Conservation (phyloP, 2,329 filamentous ascomycete species). For the Atkinsonella hypoxylon region DNA sequence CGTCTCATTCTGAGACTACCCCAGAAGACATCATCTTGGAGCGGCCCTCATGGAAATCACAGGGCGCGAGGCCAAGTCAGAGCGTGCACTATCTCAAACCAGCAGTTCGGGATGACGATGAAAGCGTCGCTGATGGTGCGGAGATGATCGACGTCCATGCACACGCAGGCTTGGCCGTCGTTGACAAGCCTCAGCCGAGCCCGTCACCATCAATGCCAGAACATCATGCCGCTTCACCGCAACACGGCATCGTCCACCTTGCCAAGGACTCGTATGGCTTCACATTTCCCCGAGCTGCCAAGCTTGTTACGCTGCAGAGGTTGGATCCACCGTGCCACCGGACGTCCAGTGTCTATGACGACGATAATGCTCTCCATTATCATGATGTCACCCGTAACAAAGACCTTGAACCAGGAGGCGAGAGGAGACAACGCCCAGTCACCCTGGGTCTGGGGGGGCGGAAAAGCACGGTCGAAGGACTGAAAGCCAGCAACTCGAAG, state of each 20-base stretch:
- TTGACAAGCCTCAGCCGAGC: not conserved
- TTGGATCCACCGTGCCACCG: not conserved
- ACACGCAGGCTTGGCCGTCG: not conserved
- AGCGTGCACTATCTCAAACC: not conserved
- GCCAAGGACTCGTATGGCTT: not conserved
- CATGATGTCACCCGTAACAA: not conserved
- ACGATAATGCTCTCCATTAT: not conserved
- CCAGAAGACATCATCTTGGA: conserved; percentile 4
- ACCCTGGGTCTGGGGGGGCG: conserved; percentile 6
- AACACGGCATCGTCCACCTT: not conserved
- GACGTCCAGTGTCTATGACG: conserved; percentile 6
- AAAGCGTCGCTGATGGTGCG: conserved; percentile 15
- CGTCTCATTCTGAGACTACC: not conserved
- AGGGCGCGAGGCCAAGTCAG: not conserved
- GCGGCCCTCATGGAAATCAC: conserved; percentile 1
- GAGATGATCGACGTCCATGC: conserved; percentile 15
- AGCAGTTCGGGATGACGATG: conserved; percentile 9
- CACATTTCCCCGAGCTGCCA: not conserved
- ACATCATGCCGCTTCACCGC: not conserved
- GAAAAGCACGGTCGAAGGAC: conserved; percentile 1
- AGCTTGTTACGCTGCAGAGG: not conserved
- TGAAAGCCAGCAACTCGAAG: conserved; percentile 13
- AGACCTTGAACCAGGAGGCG: too few species aligned
- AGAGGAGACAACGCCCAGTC: conserved; percentile 6
- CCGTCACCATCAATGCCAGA: not conserved